Evolutionary conservation across 1,284 basidiomycete species (phyloP).

Genomic region (Moesziomyces sp.): DNA sequence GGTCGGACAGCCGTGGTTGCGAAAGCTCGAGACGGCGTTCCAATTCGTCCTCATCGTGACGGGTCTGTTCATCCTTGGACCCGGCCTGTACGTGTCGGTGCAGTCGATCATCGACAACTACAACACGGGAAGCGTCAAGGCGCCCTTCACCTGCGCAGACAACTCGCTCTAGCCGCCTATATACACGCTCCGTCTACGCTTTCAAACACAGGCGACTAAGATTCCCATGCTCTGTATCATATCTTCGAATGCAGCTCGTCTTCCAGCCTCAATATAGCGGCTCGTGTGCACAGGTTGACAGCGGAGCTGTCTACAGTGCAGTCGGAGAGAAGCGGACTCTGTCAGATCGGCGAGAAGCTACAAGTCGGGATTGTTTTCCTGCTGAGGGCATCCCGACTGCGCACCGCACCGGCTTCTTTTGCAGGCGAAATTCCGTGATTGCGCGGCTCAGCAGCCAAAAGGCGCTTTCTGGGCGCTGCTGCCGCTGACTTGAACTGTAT

Average conservation of each 20-base stretch:
- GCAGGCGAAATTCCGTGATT: background rate
- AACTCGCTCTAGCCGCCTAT: constrained; percentile 34
- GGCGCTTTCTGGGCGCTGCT: background rate
- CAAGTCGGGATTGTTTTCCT: too few species aligned
- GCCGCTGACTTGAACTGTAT: background rate
- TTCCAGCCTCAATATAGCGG: too few species aligned
- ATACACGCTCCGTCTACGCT: too few species aligned
- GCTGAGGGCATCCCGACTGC: too few species aligned
- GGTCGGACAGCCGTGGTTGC: constrained; percentile 31
- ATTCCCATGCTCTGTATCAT: too few species aligned
- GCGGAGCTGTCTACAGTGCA: too few species aligned
- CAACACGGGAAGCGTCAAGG: constrained; percentile 44
- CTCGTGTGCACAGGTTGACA: too few species aligned
- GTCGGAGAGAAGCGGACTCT: too few species aligned
- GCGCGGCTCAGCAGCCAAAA: background rate
- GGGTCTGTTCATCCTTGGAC: constrained; percentile 70
- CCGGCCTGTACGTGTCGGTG: constrained; percentile 69
- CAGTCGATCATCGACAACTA: constrained; percentile 71
- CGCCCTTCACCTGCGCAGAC: constrained; percentile 58
- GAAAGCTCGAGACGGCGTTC: constrained; percentile 58
- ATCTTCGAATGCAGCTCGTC: too few species aligned
- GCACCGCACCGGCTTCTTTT: background rate
- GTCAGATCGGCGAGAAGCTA: too few species aligned
- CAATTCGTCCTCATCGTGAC: constrained; percentile 69
- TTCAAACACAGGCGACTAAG: too few species aligned